phyloP scores from a whole-genome alignment of 371 early-diverging fungal genomes.

The Encephalitozoon romaleae region DNA sequence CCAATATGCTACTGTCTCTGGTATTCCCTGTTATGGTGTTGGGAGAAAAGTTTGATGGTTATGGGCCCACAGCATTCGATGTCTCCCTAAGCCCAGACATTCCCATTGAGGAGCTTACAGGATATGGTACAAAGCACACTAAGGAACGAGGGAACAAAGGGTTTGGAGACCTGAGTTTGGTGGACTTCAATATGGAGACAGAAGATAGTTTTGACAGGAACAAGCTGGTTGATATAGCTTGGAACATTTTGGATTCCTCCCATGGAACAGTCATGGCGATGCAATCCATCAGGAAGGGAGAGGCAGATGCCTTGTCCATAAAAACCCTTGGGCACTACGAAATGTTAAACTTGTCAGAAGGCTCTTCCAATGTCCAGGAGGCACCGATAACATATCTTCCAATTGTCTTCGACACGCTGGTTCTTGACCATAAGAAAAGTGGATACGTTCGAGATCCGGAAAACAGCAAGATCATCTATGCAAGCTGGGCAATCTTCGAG shows the following conservation, averaged over 20 bases:
- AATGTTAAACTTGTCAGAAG: not conserved
- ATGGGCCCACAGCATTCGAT: not conserved
- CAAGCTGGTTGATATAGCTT: not conserved
- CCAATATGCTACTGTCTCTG: not conserved
- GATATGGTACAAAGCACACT: not conserved
- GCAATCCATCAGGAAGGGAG: conserved; percentile 5
- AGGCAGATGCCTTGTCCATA: not conserved
- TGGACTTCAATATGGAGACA: conserved; percentile 22
- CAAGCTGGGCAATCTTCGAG: conserved; percentile 24
- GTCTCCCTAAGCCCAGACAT: not conserved
- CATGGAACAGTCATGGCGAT: conserved; percentile 28
- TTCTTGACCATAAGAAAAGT: not conserved
- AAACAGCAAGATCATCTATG: conserved; percentile 10
- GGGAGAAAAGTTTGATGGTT: not conserved
- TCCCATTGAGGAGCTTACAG: not conserved
- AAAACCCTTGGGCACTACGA: conserved; percentile 16
- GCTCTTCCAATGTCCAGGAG: not conserved
- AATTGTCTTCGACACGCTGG: conserved; percentile 25
- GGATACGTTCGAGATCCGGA: conserved; percentile 7
- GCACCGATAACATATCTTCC: conserved; percentile 6
- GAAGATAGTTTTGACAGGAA: not conserved
- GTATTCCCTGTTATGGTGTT: not conserved
- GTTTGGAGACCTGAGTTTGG: conserved; percentile 16
- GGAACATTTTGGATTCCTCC: not conserved
- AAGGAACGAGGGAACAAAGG: not conserved